Evolutionary conservation across 805 yeast genomes (phyloP), one percentile per base, ranked within the genome.

Genomic region (Candida sithepensis): DNA sequence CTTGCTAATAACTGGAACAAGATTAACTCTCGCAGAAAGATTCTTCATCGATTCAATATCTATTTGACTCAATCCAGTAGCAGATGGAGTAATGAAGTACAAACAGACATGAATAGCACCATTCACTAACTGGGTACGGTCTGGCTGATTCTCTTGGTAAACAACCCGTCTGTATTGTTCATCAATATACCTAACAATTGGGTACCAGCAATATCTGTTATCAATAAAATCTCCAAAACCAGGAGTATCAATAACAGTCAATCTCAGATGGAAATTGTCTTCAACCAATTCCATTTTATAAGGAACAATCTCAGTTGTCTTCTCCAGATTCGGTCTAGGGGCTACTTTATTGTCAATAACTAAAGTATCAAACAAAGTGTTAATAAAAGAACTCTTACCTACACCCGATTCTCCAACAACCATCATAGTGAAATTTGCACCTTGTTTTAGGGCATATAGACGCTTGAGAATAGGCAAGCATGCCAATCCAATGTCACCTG

Each of bases 391-490:
- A 3, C 88, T 79, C 62, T 88, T 88, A 41, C 96, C 96, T 44
- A 87, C 73, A 3, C 97, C 97, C 43, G 85, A 74, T 65, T 85
- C 90, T 26, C 97, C 97, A 42, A 85, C 90, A 33, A 89, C 81
- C 86, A 90, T 81, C 47, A 91, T 59, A 41, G 95, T 88, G 67
- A 88, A 85, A 22, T 82, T 72, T 19, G 88, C 81, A 16, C 96
- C 96, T 47, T 73, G 72, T 51, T 73, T 77, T 42, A 76, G 57
- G 10, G 64, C 64, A 23, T 60, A 58, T 16, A 58, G 45, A 36
- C 61, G 53, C 46, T 60, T 64, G 46, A 63, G 60, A 39, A 63
- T 53, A 18, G 67, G 67, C 41, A 64, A 55, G 44, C 65, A 61
- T 5, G 56, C 50, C 37, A 64, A 45, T 2, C 68, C 68, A 47